Percentiles rank a stretch among this genome's conserved stretches.
Conservation (phyloP, 257 asterid species). For the Coffea eugenioides region DNA sequence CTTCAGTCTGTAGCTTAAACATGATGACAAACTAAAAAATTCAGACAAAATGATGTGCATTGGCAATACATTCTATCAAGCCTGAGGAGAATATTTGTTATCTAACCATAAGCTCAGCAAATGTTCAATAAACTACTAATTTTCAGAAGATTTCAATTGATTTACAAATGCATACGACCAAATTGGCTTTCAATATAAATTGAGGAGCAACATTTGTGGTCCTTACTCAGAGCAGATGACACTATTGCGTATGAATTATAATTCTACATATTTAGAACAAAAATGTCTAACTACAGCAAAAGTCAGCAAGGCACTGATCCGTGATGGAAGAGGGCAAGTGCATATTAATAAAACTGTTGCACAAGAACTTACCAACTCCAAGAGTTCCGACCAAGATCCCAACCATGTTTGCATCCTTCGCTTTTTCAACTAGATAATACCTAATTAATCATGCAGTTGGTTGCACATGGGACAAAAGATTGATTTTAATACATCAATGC, state of each 20-base stretch:
- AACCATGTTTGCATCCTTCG: slow-evolving; percentile 93
- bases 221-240: not conserved
- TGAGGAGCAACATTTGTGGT: not conserved
- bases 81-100: not conserved
- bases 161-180: not conserved
- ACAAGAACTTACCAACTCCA: slow-evolving; percentile 68
- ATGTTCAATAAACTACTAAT: not conserved
- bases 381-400: slow-evolving; percentile 99
- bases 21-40: not conserved
- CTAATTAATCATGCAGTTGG: slow-evolving; percentile 22
- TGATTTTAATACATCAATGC: not conserved
- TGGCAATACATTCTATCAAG: not conserved
- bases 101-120: not conserved
- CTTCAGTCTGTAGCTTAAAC: not conserved
- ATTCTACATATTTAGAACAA: not conserved
- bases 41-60: not conserved
- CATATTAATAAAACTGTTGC: not conserved
- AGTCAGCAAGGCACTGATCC: no score
- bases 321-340: not conserved
- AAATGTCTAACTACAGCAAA: not conserved
- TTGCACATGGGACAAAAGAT: not conserved
- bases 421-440: slow-evolving; percentile 91
- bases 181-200: not conserved
- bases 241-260: not conserved
- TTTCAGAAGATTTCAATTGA: not conserved